phyloP scores from a whole-genome alignment of 2,329 filamentous ascomycete genomes.

The Pseudogymnoascus sp. region DNA sequence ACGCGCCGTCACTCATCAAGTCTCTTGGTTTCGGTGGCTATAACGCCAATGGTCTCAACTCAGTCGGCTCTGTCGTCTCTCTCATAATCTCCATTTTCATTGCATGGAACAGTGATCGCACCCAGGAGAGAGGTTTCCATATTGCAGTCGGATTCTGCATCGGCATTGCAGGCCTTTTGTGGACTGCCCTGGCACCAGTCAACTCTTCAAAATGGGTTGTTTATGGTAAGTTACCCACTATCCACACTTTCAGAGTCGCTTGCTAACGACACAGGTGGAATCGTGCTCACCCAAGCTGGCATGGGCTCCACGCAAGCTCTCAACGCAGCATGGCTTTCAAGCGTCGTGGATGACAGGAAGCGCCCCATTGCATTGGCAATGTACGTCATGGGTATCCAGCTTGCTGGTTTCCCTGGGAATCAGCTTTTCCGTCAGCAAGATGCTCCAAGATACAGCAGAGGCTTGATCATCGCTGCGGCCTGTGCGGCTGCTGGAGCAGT shows the following conservation, averaged over 20 bases:
- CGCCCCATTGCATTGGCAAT: constrained; percentile 9
- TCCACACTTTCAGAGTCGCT: too few species aligned
- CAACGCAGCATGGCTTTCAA: constrained; percentile 9
- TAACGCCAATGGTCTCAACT: constrained; percentile 4
- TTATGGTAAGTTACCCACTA: background rate
- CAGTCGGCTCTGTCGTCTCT: background rate
- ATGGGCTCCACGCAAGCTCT: constrained; percentile 9
- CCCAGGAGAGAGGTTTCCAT: constrained; percentile 8
- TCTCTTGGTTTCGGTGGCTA: background rate
- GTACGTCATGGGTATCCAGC: constrained; percentile 9
- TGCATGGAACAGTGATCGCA: constrained; percentile 9
- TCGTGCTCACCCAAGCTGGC: constrained; percentile 9
- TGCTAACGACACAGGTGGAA: background rate
- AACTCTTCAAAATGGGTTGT: constrained; percentile 7
- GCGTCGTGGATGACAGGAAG: constrained; percentile 7
- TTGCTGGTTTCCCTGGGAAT: constrained; percentile 9
- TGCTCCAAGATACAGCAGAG: constrained; percentile 9
- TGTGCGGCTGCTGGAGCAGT: constrained; percentile 6
- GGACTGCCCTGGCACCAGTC: constrained; percentile 1
- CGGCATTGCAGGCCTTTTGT: constrained; percentile 7
- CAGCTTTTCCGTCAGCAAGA: constrained; percentile 9
- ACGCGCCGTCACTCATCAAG: background rate
- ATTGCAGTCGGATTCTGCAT: constrained; percentile 1
- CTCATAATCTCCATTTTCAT: constrained; percentile 11
- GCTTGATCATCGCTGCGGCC: constrained; percentile 2